Conservation (phyloP, 2,329 filamentous ascomycete species). For the Cladosporium sp. region DNA sequence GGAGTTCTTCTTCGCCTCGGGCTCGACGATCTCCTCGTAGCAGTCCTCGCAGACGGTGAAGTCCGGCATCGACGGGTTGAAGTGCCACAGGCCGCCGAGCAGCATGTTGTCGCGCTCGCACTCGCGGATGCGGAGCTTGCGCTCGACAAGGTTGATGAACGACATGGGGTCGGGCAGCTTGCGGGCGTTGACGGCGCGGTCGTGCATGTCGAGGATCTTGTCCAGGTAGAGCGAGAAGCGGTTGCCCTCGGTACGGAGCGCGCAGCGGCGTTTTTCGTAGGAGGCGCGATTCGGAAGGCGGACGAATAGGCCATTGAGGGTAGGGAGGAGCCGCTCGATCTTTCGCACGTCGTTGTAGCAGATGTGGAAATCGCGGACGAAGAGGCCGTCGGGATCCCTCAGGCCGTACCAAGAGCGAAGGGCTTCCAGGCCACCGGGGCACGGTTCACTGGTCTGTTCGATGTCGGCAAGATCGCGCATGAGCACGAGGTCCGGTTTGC, state of each 20-base stretch:
- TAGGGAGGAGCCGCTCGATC: constrained; percentile 67
- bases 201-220: constrained; percentile 49
- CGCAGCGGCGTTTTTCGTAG: constrained; percentile 54
- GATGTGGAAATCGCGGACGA: constrained; percentile 65
- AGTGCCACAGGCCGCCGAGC: constrained; percentile 65
- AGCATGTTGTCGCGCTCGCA: constrained; percentile 61
- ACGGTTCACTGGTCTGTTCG: constrained; percentile 46
- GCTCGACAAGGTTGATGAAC: constrained; percentile 59
- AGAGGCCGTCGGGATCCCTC: constrained; percentile 59
- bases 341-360: constrained; percentile 69
- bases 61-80: constrained; percentile 61
- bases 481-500: constrained; percentile 58
- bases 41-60: constrained; percentile 82
- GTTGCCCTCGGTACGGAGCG: constrained; percentile 57
- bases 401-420: constrained; percentile 70
- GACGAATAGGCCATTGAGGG: constrained; percentile 60
- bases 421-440: constrained; percentile 53
- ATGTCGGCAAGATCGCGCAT: constrained; percentile 64
- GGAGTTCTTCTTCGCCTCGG: constrained; percentile 50
- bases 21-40: constrained; percentile 72
- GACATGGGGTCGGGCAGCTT: constrained; percentile 49
- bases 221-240: constrained; percentile 54
- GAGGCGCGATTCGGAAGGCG: constrained; percentile 41
- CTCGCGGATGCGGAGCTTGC: constrained; percentile 52
- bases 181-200: constrained; percentile 32